Conservation (phyloP, 306 rosid genomes). For the Trichosanthes truncata region DNA sequence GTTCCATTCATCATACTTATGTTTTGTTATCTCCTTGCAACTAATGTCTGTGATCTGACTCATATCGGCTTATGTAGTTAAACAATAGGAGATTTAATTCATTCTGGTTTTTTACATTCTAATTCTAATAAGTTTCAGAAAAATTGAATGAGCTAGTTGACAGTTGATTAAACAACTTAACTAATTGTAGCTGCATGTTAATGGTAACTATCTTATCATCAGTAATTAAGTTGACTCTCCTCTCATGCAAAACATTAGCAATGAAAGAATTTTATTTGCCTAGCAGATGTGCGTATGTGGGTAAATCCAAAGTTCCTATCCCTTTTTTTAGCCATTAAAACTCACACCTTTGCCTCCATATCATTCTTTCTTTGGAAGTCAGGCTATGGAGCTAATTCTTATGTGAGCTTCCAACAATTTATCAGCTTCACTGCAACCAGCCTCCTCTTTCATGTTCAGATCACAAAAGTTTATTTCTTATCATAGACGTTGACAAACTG, state of each 20-base stretch:
- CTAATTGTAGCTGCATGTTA: neutral
- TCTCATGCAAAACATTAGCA: no score
- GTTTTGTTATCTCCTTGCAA: neutral
- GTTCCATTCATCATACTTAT: neutral
- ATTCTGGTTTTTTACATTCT: neutral
- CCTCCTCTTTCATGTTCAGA: neutral
- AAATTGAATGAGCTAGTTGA: neutral
- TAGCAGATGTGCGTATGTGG: neutral
- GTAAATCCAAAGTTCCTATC: neutral
- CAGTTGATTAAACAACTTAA: neutral
- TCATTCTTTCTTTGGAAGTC: neutral
- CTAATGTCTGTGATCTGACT: neutral
- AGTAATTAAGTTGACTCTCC: no score
- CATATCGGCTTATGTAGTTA: neutral
- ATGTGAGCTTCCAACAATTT: neutral
- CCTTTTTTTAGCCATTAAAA: neutral
- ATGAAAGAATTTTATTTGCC: neutral
- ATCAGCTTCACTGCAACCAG: neutral
- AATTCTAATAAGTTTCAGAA: neutral
- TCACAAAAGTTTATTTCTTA: neutral
- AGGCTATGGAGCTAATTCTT: neutral
- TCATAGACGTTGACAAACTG: neutral
- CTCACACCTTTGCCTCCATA: neutral
- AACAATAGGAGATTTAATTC: neutral
- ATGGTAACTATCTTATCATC: neutral